Conservation (phyloP, 2,329 filamentous ascomycete genomes). For the Akanthomyces lecanii region DNA sequence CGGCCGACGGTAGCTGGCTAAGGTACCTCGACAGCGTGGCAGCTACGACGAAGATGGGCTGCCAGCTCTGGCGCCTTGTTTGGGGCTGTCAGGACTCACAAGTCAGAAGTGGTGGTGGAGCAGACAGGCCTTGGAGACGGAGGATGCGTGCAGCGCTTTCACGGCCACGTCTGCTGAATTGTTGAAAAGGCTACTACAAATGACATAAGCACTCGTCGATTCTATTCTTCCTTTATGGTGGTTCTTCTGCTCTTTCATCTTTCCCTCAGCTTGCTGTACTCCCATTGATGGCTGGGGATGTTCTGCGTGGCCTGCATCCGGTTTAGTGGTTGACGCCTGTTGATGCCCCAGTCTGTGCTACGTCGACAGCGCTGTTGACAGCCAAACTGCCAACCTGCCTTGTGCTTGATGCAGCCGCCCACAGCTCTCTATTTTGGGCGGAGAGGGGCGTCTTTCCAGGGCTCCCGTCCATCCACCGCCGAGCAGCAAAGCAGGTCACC, state of each 20-base stretch:
- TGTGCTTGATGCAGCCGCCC: background rate
- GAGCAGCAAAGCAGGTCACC: background rate
- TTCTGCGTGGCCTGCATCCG: background rate
- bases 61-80: background rate
- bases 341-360: background rate
- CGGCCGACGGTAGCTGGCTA: background rate
- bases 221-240: background rate
- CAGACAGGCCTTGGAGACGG: no score
- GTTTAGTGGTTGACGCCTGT: conserved; percentile 1
- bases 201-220: no score
- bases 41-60: background rate
- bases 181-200: no score
- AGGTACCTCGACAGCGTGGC: background rate
- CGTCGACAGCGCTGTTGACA: background rate
- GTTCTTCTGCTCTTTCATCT: background rate
- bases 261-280: background rate
- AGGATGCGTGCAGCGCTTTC: background rate
- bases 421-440: background rate
- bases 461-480: background rate
- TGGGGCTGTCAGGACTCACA: background rate
- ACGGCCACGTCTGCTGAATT: background rate
- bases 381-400: background rate
- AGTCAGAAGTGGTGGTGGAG: no score
- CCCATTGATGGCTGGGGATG: background rate
- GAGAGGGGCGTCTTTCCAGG: background rate